Evolutionary conservation across 2,329 filamentous ascomycete genomes (phyloP).

Genomic region (Alternaria incomplexa): DNA sequence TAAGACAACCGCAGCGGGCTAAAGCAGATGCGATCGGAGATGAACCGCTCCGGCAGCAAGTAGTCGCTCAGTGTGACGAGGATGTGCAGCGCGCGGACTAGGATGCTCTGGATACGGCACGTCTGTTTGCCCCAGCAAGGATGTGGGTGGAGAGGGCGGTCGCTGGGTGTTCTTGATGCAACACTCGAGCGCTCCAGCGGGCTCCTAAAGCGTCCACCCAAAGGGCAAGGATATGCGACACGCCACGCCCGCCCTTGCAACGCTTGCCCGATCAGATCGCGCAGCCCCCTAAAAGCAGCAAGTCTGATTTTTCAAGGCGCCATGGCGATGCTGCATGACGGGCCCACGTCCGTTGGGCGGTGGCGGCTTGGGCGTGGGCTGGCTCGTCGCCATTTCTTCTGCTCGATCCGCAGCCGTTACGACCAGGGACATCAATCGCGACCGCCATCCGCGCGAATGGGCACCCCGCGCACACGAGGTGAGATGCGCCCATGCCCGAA

Average conservation of each 20-base stretch:
- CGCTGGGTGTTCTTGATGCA: slow-evolving; percentile 21
- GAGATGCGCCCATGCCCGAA: slow-evolving; percentile 25
- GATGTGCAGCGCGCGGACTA: slow-evolving; percentile 21
- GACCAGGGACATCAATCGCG: slow-evolving; percentile 27
- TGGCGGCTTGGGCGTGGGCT: slow-evolving; percentile 1
- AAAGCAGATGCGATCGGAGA: slow-evolving; percentile 49
- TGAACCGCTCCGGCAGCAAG: slow-evolving; percentile 39
- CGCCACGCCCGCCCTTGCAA: slow-evolving; percentile 26
- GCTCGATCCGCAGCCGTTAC: slow-evolving; percentile 33
- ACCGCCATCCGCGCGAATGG: slow-evolving; percentile 29
- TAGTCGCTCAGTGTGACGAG: slow-evolving; percentile 32
- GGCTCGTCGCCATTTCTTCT: not conserved
- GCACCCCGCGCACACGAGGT: slow-evolving; percentile 24
- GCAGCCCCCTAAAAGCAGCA: slow-evolving; percentile 15
- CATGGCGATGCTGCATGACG: slow-evolving; percentile 5
- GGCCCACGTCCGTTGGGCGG: slow-evolving; percentile 16
- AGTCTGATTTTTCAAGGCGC: not conserved
- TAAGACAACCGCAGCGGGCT: slow-evolving; percentile 24
- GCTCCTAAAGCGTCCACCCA: slow-evolving; percentile 19
- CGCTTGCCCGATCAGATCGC: slow-evolving; percentile 28
- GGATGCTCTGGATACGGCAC: slow-evolving; percentile 24
- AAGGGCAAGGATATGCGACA: slow-evolving; percentile 29
- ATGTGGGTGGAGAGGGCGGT: slow-evolving; percentile 15
- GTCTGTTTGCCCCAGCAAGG: slow-evolving; percentile 25
- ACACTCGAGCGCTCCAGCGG: slow-evolving; percentile 10